phyloP scores from a whole-genome alignment of 352 stramenopile species.

The Phytopythium vexans region DNA sequence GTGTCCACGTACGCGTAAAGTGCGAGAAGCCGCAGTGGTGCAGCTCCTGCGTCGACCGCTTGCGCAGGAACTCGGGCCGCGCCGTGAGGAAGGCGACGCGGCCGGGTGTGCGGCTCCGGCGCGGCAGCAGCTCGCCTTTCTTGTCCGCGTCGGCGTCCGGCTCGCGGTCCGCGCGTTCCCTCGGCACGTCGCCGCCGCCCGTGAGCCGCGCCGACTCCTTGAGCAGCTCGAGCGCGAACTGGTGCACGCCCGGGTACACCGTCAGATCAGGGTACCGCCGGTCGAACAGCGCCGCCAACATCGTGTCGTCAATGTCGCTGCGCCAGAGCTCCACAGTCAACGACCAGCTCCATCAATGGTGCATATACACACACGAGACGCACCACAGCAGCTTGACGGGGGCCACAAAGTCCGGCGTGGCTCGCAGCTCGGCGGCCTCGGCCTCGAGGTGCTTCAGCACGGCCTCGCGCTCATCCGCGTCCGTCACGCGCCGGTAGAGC shows the following conservation, averaged over 20 bases:
- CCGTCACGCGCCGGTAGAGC: slow-evolving; percentile 60
- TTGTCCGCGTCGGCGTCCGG: slow-evolving; percentile 22
- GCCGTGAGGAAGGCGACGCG: slow-evolving; percentile 77
- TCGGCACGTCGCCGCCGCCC: background rate
- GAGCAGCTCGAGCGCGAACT: slow-evolving; percentile 78
- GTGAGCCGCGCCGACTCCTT: slow-evolving; percentile 24
- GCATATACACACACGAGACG: slow-evolving; percentile 1
- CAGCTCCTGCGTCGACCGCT: slow-evolving; percentile 57
- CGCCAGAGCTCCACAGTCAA: background rate
- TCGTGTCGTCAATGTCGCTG: slow-evolving; percentile 83
- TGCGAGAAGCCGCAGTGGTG: slow-evolving; percentile 68
- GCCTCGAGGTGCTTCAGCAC: slow-evolving; percentile 68
- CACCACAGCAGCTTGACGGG: slow-evolving; percentile 75
- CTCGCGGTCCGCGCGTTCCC: slow-evolving; percentile 16
- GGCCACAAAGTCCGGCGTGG: slow-evolving; percentile 29
- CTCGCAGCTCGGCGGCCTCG: slow-evolving; percentile 31
- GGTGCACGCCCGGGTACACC: slow-evolving; percentile 78
- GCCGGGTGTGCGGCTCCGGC: slow-evolving; percentile 15
- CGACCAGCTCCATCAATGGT: background rate
- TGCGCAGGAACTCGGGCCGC: slow-evolving; percentile 65
- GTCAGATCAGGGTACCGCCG: slow-evolving; percentile 78
- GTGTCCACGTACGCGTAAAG: slow-evolving; percentile 54
- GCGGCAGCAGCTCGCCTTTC: slow-evolving; percentile 12
- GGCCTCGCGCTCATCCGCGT: slow-evolving; percentile 31
- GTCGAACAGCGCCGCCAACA: slow-evolving; percentile 76